Conservation (phyloP, 2,329 filamentous ascomycete genomes). For the Ceratocystis papillata region DNA sequence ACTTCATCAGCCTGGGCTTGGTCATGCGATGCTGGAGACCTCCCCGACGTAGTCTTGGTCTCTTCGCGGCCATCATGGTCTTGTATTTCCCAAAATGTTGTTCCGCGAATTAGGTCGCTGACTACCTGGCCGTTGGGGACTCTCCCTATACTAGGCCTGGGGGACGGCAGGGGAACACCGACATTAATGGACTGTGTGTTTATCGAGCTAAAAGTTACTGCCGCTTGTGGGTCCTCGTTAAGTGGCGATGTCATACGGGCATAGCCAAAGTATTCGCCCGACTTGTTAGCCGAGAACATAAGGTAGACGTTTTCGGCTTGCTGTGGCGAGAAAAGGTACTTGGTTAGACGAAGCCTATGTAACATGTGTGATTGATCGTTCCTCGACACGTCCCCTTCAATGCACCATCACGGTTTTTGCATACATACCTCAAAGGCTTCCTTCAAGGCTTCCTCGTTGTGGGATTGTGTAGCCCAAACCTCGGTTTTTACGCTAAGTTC, state of each 20-base stretch:
- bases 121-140: constrained; percentile 79
- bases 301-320: constrained; percentile 74
- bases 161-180: constrained; percentile 60
- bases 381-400: too few species aligned
- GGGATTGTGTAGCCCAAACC: constrained; percentile 87
- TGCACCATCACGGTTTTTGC: neutral
- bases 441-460: constrained; percentile 80
- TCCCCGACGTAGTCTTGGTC: neutral
- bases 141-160: constrained; percentile 64
- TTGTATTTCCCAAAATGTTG: constrained; percentile 83
- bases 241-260: constrained; percentile 82
- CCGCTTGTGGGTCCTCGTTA: constrained; percentile 60
- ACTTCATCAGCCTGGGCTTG: constrained; percentile 38
- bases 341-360: neutral
- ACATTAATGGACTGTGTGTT: constrained; percentile 49
- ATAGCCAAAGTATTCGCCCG: constrained; percentile 92
- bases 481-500: constrained; percentile 79
- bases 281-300: constrained; percentile 94
- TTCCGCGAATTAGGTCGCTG: constrained; percentile 84
- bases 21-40: constrained; percentile 39
- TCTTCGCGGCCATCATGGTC: constrained; percentile 33
- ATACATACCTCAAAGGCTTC: constrained; percentile 62
- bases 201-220: constrained; percentile 58
- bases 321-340: constrained; percentile 36
- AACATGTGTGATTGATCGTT: neutral